Evolutionary conservation across 1,284 basidiomycete species (phyloP).

Genomic region (Xanthoconium separans): DNA sequence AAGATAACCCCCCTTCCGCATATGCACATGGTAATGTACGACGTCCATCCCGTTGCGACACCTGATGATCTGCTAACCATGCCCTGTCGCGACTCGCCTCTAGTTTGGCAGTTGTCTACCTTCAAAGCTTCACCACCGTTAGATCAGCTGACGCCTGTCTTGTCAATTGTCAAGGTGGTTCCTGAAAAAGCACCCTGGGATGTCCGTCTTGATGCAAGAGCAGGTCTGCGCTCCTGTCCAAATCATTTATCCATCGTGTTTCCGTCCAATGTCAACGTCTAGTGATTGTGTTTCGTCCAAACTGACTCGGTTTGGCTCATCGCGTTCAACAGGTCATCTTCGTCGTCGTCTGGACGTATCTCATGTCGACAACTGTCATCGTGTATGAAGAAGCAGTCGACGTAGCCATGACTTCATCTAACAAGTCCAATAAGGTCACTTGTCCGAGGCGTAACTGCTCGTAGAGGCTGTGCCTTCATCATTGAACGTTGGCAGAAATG

Average conservation of each 20-base stretch:
- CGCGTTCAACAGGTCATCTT: no score
- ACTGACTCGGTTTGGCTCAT: neutral
- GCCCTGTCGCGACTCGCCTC: neutral
- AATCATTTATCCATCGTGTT: neutral
- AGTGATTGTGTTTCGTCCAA: neutral
- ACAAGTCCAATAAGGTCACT: conserved; percentile 17
- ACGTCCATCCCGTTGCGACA: neutral
- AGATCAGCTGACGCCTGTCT: conserved; percentile 10
- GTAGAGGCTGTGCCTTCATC: conserved; percentile 5
- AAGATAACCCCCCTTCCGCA: no score
- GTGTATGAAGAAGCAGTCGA: conserved; percentile 9
- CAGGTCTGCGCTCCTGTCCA: neutral
- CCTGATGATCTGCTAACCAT: neutral
- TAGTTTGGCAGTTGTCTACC: conserved; percentile 1
- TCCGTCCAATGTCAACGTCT: conserved; percentile 1
- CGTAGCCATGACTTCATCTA: conserved; percentile 5
- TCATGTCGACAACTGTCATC: conserved; percentile 1
- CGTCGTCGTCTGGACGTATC: neutral
- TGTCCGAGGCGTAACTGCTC: conserved; percentile 20
- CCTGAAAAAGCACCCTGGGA: neutral
- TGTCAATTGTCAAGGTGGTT: conserved; percentile 4
- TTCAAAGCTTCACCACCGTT: conserved; percentile 1
- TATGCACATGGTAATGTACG: neutral
- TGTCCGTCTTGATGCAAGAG: no score
- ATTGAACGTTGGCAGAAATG: neutral